Conservation (phyloP, 495 filamentous ascomycete genomes). For the Parmelia sp. region DNA sequence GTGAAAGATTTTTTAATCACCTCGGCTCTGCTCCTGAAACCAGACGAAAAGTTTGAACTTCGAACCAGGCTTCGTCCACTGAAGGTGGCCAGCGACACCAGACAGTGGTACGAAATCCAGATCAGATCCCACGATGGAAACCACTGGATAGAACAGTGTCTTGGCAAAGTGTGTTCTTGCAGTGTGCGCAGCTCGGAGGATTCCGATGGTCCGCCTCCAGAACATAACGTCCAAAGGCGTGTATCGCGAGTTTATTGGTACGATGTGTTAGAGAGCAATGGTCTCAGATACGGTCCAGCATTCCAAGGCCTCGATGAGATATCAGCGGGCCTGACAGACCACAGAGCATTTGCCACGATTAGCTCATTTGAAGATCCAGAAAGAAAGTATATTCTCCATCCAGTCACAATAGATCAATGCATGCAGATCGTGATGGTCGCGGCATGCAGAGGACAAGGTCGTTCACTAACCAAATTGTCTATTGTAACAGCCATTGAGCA, state of each 20-base stretch:
- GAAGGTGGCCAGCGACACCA: neutral
- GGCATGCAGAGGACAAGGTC: slow-evolving; percentile 9
- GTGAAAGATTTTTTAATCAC: slow-evolving; percentile 2
- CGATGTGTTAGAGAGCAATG: neutral
- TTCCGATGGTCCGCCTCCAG: neutral
- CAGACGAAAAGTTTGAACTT: neutral
- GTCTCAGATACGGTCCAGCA: slow-evolving; percentile 8
- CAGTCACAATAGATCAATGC: slow-evolving; percentile 9
- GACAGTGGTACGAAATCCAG: neutral
- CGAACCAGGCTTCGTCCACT: slow-evolving; percentile 2
- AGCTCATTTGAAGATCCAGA: neutral
- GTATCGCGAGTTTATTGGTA: slow-evolving; percentile 11
- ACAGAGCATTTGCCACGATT: slow-evolving; percentile 1
- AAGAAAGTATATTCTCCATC: neutral
- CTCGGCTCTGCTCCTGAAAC: neutral
- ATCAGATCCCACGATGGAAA: neutral
- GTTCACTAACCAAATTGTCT: neutral
- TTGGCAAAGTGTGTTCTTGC: neutral
- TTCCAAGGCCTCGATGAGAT: slow-evolving; percentile 5
- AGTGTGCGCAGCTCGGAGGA: neutral
- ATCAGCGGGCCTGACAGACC: neutral
- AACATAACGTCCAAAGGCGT: neutral
- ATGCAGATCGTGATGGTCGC: slow-evolving; percentile 6
- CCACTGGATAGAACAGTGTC: slow-evolving; percentile 4
- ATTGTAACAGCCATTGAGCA: slow-evolving; percentile 8